Evolutionary conservation across 1,284 basidiomycete genomes (phyloP), one percentile per base, ranked within the genome.

Genomic region (Ustilago shanxiensis): DNA sequence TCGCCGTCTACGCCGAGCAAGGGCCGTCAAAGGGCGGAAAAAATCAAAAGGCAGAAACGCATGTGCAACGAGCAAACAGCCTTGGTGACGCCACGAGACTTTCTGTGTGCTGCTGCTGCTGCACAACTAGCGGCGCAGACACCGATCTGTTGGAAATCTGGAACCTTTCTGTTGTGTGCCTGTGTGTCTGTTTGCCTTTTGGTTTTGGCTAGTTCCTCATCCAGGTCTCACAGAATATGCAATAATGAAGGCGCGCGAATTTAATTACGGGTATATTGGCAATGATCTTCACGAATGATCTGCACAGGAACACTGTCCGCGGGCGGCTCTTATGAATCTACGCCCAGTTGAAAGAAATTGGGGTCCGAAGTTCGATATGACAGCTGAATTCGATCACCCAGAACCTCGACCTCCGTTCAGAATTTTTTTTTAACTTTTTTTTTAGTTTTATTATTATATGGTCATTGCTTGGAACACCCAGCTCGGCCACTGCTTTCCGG

Each of bases 211-310:
- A 20, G 33, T 8, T 31, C 22, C 20, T 3, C 11, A 51, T 57
- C 54, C 61, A 64, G 45, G 61, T 64, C 51, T 64, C 37, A 57
- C 44, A 37, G 35, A 16, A 37, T n/a, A n/a, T n/a, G n/a, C n/a
- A n/a, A n/a, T n/a, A n/a, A n/a, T n/a, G n/a, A n/a, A n/a, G n/a
- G 16, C 35, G n/a, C 31, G n/a, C 29, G 5, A 59, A n/a, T 26
- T 22, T 8, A n/a, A n/a, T n/a, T n/a, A n/a, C n/a, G n/a, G n/a
- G n/a, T 47, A 10, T 37, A 45, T 59, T 41, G 22, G 22, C 22
- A 31, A 37, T n/a, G 41, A 45, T 57, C 41, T 57, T 57, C 55
- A n/a, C 37, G 20, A 22, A 33, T 54, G 33, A 54, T 54, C 52
- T 33, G 54, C 54, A 37, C 14, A 37, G 8, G 8, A 37, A 8